These are phyloP conservation scores for Ocimum tenuiflorum DNA, from an alignment of 257 asterid species.

Conservation along the genomic window DNA sequence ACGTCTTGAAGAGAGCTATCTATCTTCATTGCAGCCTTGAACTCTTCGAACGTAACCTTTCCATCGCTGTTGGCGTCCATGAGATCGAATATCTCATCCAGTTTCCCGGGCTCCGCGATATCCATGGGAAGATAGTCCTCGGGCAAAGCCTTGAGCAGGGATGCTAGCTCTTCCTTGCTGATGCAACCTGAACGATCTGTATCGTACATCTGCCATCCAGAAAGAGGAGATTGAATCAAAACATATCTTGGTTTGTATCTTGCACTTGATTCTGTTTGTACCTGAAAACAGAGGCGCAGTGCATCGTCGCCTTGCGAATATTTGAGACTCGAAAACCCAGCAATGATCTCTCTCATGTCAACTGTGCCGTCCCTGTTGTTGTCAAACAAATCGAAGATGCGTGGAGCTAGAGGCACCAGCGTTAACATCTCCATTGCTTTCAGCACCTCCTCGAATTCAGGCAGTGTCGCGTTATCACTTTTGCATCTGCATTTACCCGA, in stretches of 20 bases:
- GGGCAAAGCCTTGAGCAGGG: slow-evolving; percentile 76
- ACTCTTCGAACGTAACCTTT: slow-evolving; percentile 71
- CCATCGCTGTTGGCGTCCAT: slow-evolving; percentile 89
- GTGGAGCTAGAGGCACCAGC: slow-evolving; percentile 55
- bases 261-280: not conserved
- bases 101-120: slow-evolving; percentile 69
- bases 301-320: slow-evolving; percentile 88
- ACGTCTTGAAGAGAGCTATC: slow-evolving; percentile 83
- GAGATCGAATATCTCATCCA: slow-evolving; percentile 71
- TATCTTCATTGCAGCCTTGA: slow-evolving; percentile 74
- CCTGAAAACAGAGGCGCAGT: slow-evolving; percentile 80
- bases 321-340: slow-evolving; percentile 74
- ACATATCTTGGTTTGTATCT: not conserved
- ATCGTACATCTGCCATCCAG: slow-evolving; percentile 58
- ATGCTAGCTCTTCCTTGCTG: slow-evolving; percentile 81
- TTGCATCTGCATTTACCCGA: slow-evolving; percentile 49
- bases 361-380: slow-evolving; percentile 74
- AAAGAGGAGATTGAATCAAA: not conserved
- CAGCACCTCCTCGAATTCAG: slow-evolving; percentile 68
- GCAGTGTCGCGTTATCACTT: slow-evolving; percentile 57
- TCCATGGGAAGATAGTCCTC: slow-evolving; percentile 69
- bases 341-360: slow-evolving; percentile 78
- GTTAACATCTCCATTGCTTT: slow-evolving; percentile 73
- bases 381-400: slow-evolving; percentile 70
- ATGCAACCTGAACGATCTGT: slow-evolving; percentile 80